Evolutionary conservation across 2,329 filamentous ascomycete species (phyloP), one percentile per base, ranked within the genome.

Genomic region (Metarhizium rileyi): DNA sequence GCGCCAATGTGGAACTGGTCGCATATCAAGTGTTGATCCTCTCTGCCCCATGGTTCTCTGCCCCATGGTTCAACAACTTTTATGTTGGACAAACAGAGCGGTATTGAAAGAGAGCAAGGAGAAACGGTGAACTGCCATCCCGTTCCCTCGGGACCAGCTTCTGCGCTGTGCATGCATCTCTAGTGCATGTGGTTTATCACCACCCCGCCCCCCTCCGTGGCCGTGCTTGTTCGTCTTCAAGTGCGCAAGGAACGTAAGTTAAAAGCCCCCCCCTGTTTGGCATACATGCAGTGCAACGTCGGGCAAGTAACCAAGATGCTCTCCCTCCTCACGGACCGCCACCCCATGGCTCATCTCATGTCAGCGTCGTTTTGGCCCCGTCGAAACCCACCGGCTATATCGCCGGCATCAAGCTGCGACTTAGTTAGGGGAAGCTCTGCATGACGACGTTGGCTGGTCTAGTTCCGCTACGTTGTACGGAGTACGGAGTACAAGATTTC

Each of bases 271-370:
- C 18, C 35, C 16, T 20, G 22, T 33, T 8, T 38, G 26, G 30
- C 41, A 48, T 51, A 41, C 36, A 51, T 51, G 50, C 41, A 28
- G 52, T 54, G 52, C 47, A 46, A 56, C 49, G 50, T 53, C 50
- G 52, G 50, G 47, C 47, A 50, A 50, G 47, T 27, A 47, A 23
- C 30, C 45, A 47, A 42, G 47, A 52, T 50, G 48, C 44, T 36
- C 4, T 45, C 43, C 44, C 51, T 53, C 42, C 41, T 33, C 49
- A 52, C 46, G 45, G 51, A 46, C 52, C 48, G 27, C 38, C 30
- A 44, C 52, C 28, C 46, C 48, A 38, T 48, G 30, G 45, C 47
- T 47, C 52, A 53, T 52, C 46, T 54, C 52, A 52, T 54, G 48
- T 54, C 53, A 54, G 50, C 50, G 49, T 26, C 46, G 36, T 35